Conservation (phyloP, 352 stramenopile genomes). For the Globisporangium splendens region DNA sequence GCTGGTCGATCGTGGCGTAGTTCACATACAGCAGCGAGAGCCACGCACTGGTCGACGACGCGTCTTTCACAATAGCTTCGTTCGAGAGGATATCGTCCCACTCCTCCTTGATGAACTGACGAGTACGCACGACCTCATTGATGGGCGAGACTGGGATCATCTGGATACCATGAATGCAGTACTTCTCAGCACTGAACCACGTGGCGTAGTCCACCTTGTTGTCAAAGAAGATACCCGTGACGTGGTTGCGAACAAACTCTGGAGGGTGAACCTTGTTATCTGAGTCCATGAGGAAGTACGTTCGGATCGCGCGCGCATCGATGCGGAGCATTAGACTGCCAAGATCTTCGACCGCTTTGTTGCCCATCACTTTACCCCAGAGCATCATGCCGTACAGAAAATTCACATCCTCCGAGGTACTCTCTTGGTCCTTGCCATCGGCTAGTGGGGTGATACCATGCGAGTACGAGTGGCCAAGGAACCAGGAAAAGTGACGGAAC, state of each 20-base stretch:
- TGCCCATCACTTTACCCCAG: constrained; percentile 56
- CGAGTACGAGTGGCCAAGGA: constrained; percentile 70
- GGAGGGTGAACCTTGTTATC: constrained; percentile 62
- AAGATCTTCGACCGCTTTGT: constrained; percentile 57
- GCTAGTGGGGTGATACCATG: constrained; percentile 54
- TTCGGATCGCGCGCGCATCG: constrained; percentile 53
- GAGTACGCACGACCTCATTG: constrained; percentile 60
- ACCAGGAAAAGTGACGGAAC: constrained; percentile 80
- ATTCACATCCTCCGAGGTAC: constrained; percentile 76
- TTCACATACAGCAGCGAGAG: constrained; percentile 72
- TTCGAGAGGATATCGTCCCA: constrained; percentile 74
- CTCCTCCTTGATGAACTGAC: constrained; percentile 62
- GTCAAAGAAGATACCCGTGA: constrained; percentile 79
- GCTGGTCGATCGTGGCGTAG: constrained; percentile 52
- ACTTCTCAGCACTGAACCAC: constrained; percentile 62
- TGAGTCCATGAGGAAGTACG: constrained; percentile 65
- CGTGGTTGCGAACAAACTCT: constrained; percentile 63
- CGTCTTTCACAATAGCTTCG: constrained; percentile 37
- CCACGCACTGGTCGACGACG: constrained; percentile 46
- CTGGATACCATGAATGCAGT: constrained; percentile 80
- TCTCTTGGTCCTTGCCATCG: constrained; percentile 75
- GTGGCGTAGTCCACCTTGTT: constrained; percentile 82
- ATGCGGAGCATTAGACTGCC: constrained; percentile 75
- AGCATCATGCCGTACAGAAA: constrained; percentile 79
- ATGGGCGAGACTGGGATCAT: constrained; percentile 74